A percentile compares a stretch with the other conserved stretches of the same genome.
phyloP scores from a whole-genome alignment of 345 rosid species.

The Bretschneidera sinensis region DNA sequence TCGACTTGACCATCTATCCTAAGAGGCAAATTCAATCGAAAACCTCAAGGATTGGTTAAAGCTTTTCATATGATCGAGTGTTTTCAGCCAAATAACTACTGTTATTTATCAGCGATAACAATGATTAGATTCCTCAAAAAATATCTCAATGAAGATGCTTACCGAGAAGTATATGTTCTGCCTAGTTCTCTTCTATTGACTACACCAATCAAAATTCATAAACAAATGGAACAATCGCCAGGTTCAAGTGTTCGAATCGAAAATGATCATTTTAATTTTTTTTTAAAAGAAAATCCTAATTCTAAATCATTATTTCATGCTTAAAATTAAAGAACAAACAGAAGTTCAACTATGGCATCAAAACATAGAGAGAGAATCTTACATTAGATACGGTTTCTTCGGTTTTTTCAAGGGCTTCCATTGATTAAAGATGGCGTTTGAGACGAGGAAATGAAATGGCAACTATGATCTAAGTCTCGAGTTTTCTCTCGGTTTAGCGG shows the following conservation, averaged over 20 bases:
- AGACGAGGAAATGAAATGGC: not conserved
- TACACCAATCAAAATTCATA: constrained; percentile 4
- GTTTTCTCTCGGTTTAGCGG: not conserved
- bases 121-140: no score
- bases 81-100: no score
- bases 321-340: constrained; percentile 1
- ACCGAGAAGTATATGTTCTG: no score
- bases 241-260: not conserved
- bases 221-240: not conserved
- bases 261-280: not conserved
- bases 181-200: not conserved
- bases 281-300: not conserved
- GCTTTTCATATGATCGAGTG: no score
- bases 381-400: constrained; percentile 32
- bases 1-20: not conserved
- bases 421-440: constrained; percentile 3
- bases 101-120: no score
- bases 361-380: constrained; percentile 14
- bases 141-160: no score
- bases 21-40: not conserved
- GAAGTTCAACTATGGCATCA: not conserved
- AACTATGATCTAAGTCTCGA: not conserved
- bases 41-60: no score
- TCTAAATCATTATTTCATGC: not conserved
- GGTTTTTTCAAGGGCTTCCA: constrained; percentile 29